Evolutionary conservation across 768 basidiomycete species (phyloP).

Genomic region (Russula dissimulans): DNA sequence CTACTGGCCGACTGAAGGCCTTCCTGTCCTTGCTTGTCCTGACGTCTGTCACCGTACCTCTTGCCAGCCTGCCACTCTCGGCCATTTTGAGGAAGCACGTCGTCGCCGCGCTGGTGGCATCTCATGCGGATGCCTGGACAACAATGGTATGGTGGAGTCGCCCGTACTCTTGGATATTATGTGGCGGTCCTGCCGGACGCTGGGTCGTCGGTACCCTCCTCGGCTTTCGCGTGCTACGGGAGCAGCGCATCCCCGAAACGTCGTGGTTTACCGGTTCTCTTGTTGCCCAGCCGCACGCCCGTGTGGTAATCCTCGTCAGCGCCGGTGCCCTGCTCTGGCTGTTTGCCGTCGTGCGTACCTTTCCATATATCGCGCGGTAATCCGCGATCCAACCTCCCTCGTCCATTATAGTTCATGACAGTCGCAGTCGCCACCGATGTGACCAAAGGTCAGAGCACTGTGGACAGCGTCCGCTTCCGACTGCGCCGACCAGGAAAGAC

Average conservation of each 20-base stretch:
- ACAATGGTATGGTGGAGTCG: conserved; percentile 18
- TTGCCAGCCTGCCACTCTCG: conserved; percentile 15
- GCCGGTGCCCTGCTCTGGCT: conserved; percentile 5
- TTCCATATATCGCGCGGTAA: background rate
- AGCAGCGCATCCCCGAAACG: background rate
- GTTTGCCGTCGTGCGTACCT: conserved; percentile 14
- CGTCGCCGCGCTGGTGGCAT: conserved; percentile 12
- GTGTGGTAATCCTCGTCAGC: conserved; percentile 4
- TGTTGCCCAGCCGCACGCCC: conserved; percentile 12
- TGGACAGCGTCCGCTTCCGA: conserved; percentile 7
- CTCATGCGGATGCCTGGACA: conserved; percentile 17
- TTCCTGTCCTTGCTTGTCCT: conserved; percentile 18
- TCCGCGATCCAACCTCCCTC: too few relatives aligned
- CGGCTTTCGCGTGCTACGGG: conserved; percentile 15
- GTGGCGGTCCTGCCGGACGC: conserved; percentile 20
- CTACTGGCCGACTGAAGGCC: conserved; percentile 14
- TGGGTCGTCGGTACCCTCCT: conserved; percentile 18
- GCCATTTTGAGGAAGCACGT: conserved; percentile 8
- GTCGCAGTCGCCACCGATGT: conserved; percentile 3
- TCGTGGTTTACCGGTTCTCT: conserved; percentile 13
- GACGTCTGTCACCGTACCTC: conserved; percentile 15
- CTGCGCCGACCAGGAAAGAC: background rate
- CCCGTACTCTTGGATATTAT: conserved; percentile 20
- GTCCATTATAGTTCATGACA: conserved; percentile 8
- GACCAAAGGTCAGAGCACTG: conserved; percentile 13